Base-by-base conservation (phyloP, 495 filamentous ascomycete genomes). In the Achaetomiella virescens region DNA sequence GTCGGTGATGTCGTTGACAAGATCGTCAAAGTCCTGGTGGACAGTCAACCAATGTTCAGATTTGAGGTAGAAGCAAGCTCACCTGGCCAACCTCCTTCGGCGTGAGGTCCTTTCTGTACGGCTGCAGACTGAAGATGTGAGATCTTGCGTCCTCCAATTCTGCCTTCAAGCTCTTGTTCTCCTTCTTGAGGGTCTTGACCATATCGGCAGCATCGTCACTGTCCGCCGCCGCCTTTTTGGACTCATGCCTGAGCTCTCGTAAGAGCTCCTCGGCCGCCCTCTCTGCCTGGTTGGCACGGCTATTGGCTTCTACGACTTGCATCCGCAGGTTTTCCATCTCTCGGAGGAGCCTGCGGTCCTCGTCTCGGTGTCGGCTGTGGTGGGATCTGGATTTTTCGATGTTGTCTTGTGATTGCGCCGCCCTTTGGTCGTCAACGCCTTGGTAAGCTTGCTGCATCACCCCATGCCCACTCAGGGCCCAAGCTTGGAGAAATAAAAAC, bases 111-210 rank as follows among this genome's bases (percentile, higher is more conserved):
- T 66, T 61, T 8, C 55, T 42, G 45, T 67, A 68, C 11, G 66
- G 67, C 56, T 71, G 67, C 5, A 71, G 63, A 12, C 62, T 66
- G 52, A 67, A 68, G 48, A 71, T 70, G 54, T 71, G 69, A 8
- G 66, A 66, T 25, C 66, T 52, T 20, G 64, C 60, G 14, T 66
- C 64, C 36, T 61, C 54, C 9, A 69, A 48, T 29, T 66, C 58
- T 14, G 57, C 54, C 55, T 43, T 49, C 7, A 66, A 40, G 11
- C 20, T 36, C 35, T 42, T 44, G 18, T 55, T 61, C 47, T 66
- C 58, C 17, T 33, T 21, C 31, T 46, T 12, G 7, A 65, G 54
- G 18, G 6, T 29, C 33, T 50, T 52, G 6, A 60, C 12, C 6
- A 24, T 35, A 22, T 50, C 22, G 14, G 20, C 37, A 17, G 35